phyloP scores from a whole-genome alignment of 768 basidiomycete genomes.

The Pisolithus tinctorius region DNA sequence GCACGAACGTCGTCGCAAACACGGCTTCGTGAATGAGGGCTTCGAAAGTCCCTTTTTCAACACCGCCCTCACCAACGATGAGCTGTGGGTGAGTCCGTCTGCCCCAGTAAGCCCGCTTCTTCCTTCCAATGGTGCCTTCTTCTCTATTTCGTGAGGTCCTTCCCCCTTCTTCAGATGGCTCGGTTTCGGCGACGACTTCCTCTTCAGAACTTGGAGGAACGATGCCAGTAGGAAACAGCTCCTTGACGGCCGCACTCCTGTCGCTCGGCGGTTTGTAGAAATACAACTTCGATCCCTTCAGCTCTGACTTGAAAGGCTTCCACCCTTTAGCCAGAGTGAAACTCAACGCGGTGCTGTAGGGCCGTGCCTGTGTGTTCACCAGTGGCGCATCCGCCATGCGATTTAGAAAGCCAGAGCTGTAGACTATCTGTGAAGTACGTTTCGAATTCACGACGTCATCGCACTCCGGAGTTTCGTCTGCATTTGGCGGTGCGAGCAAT shows the following conservation, averaged over 20 bases:
- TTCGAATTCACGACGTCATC: constrained; percentile 36
- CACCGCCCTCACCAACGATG: constrained; percentile 30
- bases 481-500: constrained; percentile 43
- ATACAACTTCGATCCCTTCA: constrained; percentile 80
- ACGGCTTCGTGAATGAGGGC: constrained; percentile 77
- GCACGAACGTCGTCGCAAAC: constrained; percentile 63
- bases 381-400: constrained; percentile 47
- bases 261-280: constrained; percentile 84
- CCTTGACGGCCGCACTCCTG: constrained; percentile 53
- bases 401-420: constrained; percentile 71
- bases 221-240: constrained; percentile 64
- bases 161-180: constrained; percentile 21
- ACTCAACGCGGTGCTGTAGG: constrained; percentile 27
- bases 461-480: constrained; percentile 35
- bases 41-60: constrained; percentile 68
- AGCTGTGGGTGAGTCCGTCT: constrained; percentile 68
- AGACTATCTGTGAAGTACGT: constrained; percentile 74
- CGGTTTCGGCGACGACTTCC: constrained; percentile 25
- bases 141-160: constrained; percentile 29
- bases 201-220: constrained; percentile 50
- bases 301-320: constrained; percentile 81
- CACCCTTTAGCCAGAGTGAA: constrained; percentile 57
- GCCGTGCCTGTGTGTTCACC: constrained; percentile 22
- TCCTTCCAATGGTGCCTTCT: constrained; percentile 31
- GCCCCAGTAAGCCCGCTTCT: constrained; percentile 75